Base-by-base conservation (phyloP, 306 rosid genomes). In the Medicago lupulina region DNA sequence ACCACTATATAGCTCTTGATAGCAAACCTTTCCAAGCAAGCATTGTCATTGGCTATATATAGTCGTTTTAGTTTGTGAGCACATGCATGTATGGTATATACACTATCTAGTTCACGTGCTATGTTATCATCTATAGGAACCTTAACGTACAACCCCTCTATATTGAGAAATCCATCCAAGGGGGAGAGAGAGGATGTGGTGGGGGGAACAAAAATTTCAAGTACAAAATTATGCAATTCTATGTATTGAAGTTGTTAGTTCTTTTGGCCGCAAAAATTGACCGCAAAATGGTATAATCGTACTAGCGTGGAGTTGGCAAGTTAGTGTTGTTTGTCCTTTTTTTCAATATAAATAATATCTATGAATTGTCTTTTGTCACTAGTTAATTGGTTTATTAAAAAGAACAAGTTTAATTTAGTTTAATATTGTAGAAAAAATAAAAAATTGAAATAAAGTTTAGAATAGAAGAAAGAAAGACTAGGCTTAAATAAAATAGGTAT, bases 21-120 rank as follows among this genome's bases (percentile, higher is more conserved):
- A 61, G 65, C 7, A 36, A 78, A 15, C 69, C 69, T 43, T 59
- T 67, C 23, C 68, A 36, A 63, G 8, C 47, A 36, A 63, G 8
- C 69, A n/a, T 12, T 15, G 1, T 34, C 2, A 62, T 62, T 34
- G 19, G 12, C 19, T 21, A 23, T 31, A 28, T 3, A 28, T 28
- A 28, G 31, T 28, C 4, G 31, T 5, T 23, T 23, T 53, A 59
- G 11, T 59, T 23, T 73, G 53, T 13, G 54, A 25, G 62, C 75
- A 73, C 83, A 74, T 80, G 79, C 83, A 74, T 80, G 79, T 53
- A 73, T 72, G 50, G 21, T 55, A 28, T 31, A 74, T 50, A 7
- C 58, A 55, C 9, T 46, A n/a, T 46, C 60, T 16, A 9, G 28
- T 62, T 69, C 76, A 75, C 77, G 44, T 81, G 77, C 68, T 69